These are phyloP conservation scores for Aquilaria sinensis DNA, from an alignment of 345 rosid species.

Conservation along the genomic window DNA sequence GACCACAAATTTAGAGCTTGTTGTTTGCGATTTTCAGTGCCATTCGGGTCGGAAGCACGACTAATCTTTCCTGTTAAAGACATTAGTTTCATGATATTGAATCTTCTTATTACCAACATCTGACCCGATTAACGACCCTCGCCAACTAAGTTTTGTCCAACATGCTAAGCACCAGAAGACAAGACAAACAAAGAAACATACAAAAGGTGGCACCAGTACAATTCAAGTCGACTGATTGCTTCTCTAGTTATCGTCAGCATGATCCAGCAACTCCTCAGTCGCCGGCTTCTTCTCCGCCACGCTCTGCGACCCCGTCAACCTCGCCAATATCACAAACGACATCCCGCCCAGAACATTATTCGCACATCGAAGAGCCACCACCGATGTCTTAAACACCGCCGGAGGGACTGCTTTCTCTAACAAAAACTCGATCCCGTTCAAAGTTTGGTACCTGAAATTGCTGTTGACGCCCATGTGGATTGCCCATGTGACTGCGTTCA, in stretches of 20 bases:
- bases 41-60: too few relatives aligned
- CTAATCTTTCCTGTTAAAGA: too few relatives aligned
- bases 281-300: constrained; percentile 23
- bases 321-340: constrained; percentile 82
- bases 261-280: constrained; percentile 24
- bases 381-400: constrained; percentile 60
- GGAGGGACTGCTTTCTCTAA: constrained; percentile 56
- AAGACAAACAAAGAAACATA: background rate
- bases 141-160: too few relatives aligned
- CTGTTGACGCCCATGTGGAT: constrained; percentile 81
- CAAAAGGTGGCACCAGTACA: background rate
- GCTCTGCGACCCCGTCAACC: constrained; percentile 89
- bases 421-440: constrained; percentile 69
- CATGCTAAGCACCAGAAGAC: background rate
- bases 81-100: too few relatives aligned
- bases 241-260: constrained; percentile 8
- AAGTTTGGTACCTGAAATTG: constrained; percentile 74
- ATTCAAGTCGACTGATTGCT: constrained; percentile 15
- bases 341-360: constrained; percentile 81
- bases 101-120: too few relatives aligned
- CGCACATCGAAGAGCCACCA: constrained; percentile 57
- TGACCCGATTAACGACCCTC: too few relatives aligned
- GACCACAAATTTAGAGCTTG: too few relatives aligned
- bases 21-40: too few relatives aligned
- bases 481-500: constrained; percentile 81